These are phyloP conservation scores for Pythium sukuiense DNA, from an alignment of 352 stramenopile genomes.

Conservation along the genomic window DNA sequence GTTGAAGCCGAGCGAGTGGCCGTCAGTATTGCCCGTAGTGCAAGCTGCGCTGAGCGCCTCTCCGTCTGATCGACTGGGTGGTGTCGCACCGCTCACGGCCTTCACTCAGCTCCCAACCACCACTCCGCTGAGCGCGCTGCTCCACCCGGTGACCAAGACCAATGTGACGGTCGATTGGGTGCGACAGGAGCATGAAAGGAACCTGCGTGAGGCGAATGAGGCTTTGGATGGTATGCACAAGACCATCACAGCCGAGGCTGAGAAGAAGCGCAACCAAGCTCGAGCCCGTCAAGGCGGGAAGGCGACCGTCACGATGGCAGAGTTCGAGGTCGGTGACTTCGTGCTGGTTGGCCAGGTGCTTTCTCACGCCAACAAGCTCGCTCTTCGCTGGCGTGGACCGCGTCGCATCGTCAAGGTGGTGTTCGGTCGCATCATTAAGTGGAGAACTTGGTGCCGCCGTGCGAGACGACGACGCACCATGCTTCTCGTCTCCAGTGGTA, in stretches of 20 bases:
- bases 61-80: slow-evolving; percentile 22
- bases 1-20: slow-evolving; percentile 14
- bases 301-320: neutral
- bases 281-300: neutral
- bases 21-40: slow-evolving; percentile 23
- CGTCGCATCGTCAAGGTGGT: neutral
- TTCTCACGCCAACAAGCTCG: slow-evolving; percentile 11
- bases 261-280: neutral
- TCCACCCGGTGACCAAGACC: slow-evolving; percentile 4
- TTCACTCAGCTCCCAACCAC: slow-evolving; percentile 28
- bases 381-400: slow-evolving; percentile 2
- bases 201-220: neutral
- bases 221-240: slow-evolving; percentile 16
- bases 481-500: slow-evolving; percentile 24
- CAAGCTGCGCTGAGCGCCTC: slow-evolving; percentile 27
- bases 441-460: slow-evolving; percentile 16
- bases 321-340: slow-evolving; percentile 9
- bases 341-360: slow-evolving; percentile 1
- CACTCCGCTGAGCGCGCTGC: neutral
- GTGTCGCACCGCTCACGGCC: slow-evolving; percentile 27
- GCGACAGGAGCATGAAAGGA: neutral
- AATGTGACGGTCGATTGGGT: slow-evolving; percentile 12
- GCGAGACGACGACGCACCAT: slow-evolving; percentile 14
- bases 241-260: slow-evolving; percentile 3
- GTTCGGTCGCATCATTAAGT: slow-evolving; percentile 12